These are phyloP conservation scores for Ulota crispa DNA, from an alignment of 225 moss, liverwort and hornwort genomes.

Conservation along the genomic window DNA sequence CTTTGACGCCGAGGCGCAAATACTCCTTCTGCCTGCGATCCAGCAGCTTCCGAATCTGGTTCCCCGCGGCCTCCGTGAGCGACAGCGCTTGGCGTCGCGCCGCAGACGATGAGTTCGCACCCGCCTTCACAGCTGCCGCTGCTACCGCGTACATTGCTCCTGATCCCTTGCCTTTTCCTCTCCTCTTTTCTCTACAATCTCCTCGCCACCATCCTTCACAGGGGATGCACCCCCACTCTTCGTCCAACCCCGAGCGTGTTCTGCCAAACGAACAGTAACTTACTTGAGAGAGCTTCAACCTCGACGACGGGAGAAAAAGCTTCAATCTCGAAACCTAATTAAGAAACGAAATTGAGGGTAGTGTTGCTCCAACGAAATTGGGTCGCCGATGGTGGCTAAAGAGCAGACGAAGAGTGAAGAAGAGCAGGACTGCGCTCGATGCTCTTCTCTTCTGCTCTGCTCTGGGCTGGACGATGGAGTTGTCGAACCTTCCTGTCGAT, in stretches of 20 bases:
- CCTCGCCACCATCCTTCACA: constrained; percentile 9
- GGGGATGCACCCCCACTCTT: background rate
- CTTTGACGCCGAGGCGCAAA: constrained; percentile 84
- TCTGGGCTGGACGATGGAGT: background rate
- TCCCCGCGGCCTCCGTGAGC: constrained; percentile 75
- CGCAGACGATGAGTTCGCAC: constrained; percentile 30
- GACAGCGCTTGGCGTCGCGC: constrained; percentile 79
- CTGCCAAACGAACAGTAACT: background rate
- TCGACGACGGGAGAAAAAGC: background rate
- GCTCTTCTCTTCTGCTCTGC: background rate
- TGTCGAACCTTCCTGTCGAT: background rate
- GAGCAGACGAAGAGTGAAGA: background rate
- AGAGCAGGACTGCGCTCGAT: too few relatives aligned
- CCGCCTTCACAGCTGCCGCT: constrained; percentile 35
- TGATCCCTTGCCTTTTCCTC: background rate
- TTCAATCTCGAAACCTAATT: background rate
- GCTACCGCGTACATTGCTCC: constrained; percentile 44
- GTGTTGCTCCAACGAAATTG: background rate
- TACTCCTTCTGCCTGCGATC: constrained; percentile 75
- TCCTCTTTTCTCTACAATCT: background rate
- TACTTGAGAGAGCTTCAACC: background rate
- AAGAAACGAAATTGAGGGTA: background rate
- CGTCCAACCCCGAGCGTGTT: background rate
- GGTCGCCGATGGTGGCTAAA: background rate
- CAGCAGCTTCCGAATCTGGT: constrained; percentile 70